These are phyloP conservation scores for Cyberlindnera saturnus DNA, from an alignment of 805 yeast genomes.

Conservation along the genomic window DNA sequence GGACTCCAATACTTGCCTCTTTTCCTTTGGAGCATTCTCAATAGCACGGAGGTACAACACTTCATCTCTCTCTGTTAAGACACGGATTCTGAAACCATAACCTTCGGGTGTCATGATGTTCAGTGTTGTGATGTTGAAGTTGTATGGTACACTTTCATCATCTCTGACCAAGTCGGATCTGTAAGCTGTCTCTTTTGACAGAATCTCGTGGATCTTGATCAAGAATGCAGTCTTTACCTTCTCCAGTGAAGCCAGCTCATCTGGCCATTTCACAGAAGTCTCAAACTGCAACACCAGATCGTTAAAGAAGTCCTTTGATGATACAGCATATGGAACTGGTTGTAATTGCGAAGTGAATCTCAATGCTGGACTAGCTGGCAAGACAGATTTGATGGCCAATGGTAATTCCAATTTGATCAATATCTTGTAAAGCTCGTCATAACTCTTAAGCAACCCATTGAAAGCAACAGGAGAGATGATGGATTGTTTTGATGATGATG, in stretches of 20 bases:
- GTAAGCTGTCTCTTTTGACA: conserved; percentile 44
- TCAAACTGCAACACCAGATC: conserved; percentile 84
- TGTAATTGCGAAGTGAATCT: conserved; percentile 70
- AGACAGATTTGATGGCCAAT: conserved; percentile 59
- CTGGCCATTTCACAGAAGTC: conserved; percentile 92
- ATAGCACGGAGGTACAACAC: conserved; percentile 66
- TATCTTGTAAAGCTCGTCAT: conserved; percentile 51
- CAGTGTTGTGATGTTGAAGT: conserved; percentile 49
- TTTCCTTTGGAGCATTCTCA: conserved; percentile 54
- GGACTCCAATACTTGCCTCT: conserved; percentile 51
- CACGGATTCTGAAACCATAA: conserved; percentile 72
- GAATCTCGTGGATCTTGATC: conserved; percentile 54
- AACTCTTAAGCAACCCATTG: conserved; percentile 41
- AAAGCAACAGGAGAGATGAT: conserved; percentile 36
- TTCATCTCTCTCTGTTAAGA: conserved; percentile 82
- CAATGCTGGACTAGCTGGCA: conserved; percentile 69
- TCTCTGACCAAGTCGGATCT: conserved; percentile 61
- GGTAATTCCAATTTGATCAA: conserved; percentile 54
- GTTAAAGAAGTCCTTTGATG: conserved; percentile 74
- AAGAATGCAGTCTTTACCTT: conserved; percentile 87
- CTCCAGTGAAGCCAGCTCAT: conserved; percentile 77
- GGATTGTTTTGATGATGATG: conserved; percentile 52
- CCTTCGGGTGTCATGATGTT: conserved; percentile 84
- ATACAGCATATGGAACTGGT: conserved; percentile 77
- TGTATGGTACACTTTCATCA: conserved; percentile 55